Conservation (phyloP, 176 grass and related monocot species). For the Hyparrhenia diplandra region DNA sequence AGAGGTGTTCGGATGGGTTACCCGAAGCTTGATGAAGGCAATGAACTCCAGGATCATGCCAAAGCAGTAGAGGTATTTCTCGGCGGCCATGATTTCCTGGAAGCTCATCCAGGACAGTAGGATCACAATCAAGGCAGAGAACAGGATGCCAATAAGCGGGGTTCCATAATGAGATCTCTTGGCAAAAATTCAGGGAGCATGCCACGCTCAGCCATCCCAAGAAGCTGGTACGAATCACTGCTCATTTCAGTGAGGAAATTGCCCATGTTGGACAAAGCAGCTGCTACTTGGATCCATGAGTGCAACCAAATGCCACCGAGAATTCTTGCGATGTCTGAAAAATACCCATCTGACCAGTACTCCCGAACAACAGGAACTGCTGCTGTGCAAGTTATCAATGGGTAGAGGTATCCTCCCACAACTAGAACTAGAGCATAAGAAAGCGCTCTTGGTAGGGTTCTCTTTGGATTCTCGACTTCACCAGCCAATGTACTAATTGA, state of each 20-base stretch:
- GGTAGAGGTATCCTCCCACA: constrained; percentile 65
- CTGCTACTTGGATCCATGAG: constrained; percentile 60
- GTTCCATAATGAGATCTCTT: constrained; percentile 58
- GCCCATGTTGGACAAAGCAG: constrained; percentile 87
- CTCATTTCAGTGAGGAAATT: constrained; percentile 90
- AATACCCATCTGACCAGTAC: constrained; percentile 79
- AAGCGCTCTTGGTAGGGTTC: constrained; percentile 72
- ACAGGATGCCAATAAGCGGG: constrained; percentile 73
- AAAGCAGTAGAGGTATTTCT: constrained; percentile 88
- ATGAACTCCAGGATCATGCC: constrained; percentile 98
- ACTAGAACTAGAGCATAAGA: constrained; percentile 79
- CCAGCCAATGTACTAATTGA: constrained; percentile 90
- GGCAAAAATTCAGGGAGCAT: constrained; percentile 75
- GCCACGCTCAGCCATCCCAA: constrained; percentile 78
- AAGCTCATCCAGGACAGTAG: constrained; percentile 84
- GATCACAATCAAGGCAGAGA: constrained; percentile 67
- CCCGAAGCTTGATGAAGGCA: constrained; percentile 71
- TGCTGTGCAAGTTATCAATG: constrained; percentile 69
- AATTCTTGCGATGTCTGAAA: constrained; percentile 59
- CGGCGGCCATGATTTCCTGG: constrained; percentile 78
- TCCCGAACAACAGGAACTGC: constrained; percentile 61
- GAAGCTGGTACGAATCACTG: constrained; percentile 85
- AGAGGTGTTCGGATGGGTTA: constrained; percentile 39
- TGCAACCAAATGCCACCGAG: constrained; percentile 68
- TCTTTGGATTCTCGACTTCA: constrained; percentile 76